Evolutionary conservation across 805 yeast genomes (phyloP), one percentile per base, ranked within the genome.

Genomic region (Myxozyma kluyveri): DNA sequence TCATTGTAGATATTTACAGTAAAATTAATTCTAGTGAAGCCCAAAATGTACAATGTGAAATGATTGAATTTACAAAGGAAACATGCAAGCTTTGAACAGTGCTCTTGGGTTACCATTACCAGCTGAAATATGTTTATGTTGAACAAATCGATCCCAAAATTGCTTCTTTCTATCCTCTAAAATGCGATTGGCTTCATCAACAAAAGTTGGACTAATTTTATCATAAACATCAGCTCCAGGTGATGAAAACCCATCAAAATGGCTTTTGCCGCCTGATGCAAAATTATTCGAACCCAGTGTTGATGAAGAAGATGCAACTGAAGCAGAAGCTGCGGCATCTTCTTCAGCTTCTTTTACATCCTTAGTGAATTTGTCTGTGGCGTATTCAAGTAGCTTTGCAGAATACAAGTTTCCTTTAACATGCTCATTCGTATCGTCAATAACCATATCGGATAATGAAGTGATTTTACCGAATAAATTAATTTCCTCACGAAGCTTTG

Each of bases 131-230:
- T 26, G 42, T 41, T 46, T 52, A 21, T 12, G 18, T 35, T 21
- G 36, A 19, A 56, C 57, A 22, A 49, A 46, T 21, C 60, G 17
- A 26, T 37, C 46, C 60, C 60, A 56, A 12, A 42, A 54, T 45
- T 54, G 50, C 4, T 10, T 3, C 19, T 32, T 37, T 24, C 52
- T 45, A 42, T 52, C 56, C 4, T 14, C 49, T 17, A 43, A 12
- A 24, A 52, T 39, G 12, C 10, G 32, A 1, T 9, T 24, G 19
- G 35, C 38, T 6, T 19, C 21, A 21, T 19, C 21, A 12, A 14
- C 29, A 7, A 18, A 27, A 42, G 31, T 17, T 3, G 24, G n/a
- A 17, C 39, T 19, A 9, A 9, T 29, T 17, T 26, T 38, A n/a
- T n/a, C 23, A n/a, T n/a, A 21, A 12, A 27, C 35, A 10, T 42